Evolutionary conservation across 306 rosid species (phyloP), one percentile per base, ranked within the genome.

Genomic region (Malus sylvestris): DNA sequence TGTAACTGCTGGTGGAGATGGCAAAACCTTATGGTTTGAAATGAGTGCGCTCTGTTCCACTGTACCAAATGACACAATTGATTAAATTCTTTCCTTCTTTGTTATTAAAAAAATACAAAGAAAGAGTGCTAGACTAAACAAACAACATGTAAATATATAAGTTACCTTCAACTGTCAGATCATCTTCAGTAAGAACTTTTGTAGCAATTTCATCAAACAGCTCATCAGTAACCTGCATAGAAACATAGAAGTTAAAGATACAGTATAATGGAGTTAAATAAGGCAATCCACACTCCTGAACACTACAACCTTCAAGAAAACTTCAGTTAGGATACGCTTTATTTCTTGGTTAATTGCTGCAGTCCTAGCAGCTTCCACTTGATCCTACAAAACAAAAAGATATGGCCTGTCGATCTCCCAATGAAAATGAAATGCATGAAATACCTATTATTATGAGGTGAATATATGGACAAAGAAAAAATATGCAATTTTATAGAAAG

Each of bases 131-230:
- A 49, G 55, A 61, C 62, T 20, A 72, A 40, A n/a, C 49, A 51
- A 66, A 73, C 7, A 66, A 73, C 7, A 25, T 8, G 55, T n/a
- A 72, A 40, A 49, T 46, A 68, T 32, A 51, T 58, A 12, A 59
- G 63, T 71, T 81, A 95, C 99, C 97, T 81, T 88, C 91, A 81
- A 85, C 78, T 67, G 87, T 81, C 57, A 53, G 70, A 83, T 90
- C 91, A 76, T 92, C 97, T 87, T 95, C 99, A 64, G 73, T 73
- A 38, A 95, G 87, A 84, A 92, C 97, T 84, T 89, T 92, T 25
- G 91, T 89, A 49, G 97, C 97, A 83, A 95, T 90, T 80, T 92
- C 99, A 87, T 95, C 97, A 84, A 95, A 95, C 73, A 92, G 86
- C 76, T 90, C 97, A 78, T 92, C 99, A 77, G 99, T 95, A 78